Evolutionary conservation across 768 basidiomycete genomes (phyloP).

Genomic region (Tylopilus balloui): DNA sequence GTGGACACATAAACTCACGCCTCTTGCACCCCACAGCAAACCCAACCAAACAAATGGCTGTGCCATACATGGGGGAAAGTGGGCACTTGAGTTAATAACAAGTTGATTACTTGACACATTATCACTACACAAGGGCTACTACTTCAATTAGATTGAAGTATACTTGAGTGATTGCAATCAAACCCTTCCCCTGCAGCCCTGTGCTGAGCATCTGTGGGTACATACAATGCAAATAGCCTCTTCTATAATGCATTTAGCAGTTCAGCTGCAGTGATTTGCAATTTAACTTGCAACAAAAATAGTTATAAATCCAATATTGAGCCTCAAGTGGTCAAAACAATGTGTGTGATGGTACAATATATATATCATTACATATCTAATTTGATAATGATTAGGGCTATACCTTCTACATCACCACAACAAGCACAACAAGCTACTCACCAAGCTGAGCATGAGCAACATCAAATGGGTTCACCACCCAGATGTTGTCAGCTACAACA

Average conservation of each 20-base stretch:
- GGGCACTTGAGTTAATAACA: no score
- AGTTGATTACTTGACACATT: no score
- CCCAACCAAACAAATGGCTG: no score
- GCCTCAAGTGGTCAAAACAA: background rate
- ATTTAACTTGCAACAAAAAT: no score
- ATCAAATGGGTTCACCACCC: background rate
- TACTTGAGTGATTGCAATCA: background rate
- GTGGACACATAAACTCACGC: no score
- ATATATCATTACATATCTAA: background rate
- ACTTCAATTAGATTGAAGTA: background rate
- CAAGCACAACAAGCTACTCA: background rate
- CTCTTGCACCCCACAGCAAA: no score
- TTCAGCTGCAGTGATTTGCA: no score
- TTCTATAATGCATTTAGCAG: background rate
- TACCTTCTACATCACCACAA: background rate
- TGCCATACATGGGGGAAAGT: no score
- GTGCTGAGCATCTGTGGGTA: background rate
- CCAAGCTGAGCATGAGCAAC: background rate
- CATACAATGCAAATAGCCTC: background rate
- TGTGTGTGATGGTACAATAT: background rate
- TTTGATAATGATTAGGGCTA: background rate
- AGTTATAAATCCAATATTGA: no score
- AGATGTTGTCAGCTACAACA: background rate
- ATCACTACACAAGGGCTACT: background rate
- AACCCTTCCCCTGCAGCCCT: background rate